These are phyloP conservation scores for Cucumis cinereus DNA, from an alignment of 306 rosid genomes.

Conservation along the genomic window DNA sequence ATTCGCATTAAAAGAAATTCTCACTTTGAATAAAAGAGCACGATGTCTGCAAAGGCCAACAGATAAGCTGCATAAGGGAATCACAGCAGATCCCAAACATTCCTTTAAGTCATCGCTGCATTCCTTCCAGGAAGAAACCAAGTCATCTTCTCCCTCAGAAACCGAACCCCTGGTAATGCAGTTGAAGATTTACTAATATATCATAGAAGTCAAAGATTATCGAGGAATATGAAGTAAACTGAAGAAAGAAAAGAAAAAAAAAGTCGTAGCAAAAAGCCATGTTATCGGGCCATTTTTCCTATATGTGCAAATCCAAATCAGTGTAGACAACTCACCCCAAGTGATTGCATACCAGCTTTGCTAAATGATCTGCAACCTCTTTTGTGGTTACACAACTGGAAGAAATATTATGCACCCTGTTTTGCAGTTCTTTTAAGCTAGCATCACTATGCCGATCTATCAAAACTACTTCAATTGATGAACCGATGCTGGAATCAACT, in stretches of 20 bases:
- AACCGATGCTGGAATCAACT: slow-evolving; percentile 40
- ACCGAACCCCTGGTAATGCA: slow-evolving; percentile 74
- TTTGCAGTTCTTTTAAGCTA: slow-evolving; percentile 73
- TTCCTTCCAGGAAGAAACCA: slow-evolving; percentile 64
- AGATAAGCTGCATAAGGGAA: slow-evolving; percentile 87
- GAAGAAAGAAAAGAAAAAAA: too few species aligned
- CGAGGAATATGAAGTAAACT: not conserved
- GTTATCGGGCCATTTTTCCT: too few species aligned
- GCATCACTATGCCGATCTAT: slow-evolving; percentile 67
- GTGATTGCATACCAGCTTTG: slow-evolving; percentile 75
- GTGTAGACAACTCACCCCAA: slow-evolving; percentile 73
- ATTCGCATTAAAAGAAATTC: slow-evolving; percentile 12
- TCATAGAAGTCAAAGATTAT: not conserved
- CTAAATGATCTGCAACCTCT: slow-evolving; percentile 87
- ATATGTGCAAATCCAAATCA: not conserved
- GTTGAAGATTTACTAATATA: slow-evolving; percentile 32
- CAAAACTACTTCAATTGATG: slow-evolving; percentile 70
- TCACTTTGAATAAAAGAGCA: slow-evolving; percentile 84
- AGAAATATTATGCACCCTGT: slow-evolving; percentile 49
- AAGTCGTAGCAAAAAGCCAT: too few species aligned
- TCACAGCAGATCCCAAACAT: slow-evolving; percentile 79
- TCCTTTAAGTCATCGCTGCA: slow-evolving; percentile 69
- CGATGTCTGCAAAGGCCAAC: slow-evolving; percentile 97
- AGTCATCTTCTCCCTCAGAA: slow-evolving; percentile 56
- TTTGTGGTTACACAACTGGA: slow-evolving; percentile 44